These are phyloP conservation scores for Cryphonectria nitschkei DNA, from an alignment of 2,329 filamentous ascomycete genomes.

Conservation along the genomic window DNA sequence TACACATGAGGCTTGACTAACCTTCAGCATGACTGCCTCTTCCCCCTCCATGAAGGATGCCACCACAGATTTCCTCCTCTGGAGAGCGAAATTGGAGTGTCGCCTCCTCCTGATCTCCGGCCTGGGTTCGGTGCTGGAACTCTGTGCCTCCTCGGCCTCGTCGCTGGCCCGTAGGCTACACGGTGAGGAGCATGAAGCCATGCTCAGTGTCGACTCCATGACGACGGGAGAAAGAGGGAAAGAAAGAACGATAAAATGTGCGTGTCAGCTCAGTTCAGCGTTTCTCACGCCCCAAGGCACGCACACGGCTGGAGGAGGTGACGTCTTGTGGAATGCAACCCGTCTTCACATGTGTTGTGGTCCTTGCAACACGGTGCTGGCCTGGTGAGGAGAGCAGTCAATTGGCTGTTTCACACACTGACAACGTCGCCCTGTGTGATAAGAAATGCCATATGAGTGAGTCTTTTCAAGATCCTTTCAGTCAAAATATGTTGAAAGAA, in stretches of 20 bases:
- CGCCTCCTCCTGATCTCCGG: conserved; percentile 48
- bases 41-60: conserved; percentile 65
- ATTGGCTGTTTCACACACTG: not conserved
- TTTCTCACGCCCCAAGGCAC: not conserved
- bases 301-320: not conserved
- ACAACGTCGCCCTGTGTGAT: not conserved
- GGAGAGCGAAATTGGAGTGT: conserved; percentile 61
- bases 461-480: not conserved
- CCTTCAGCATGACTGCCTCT: conserved; percentile 63
- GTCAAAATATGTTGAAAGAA: not conserved
- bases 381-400: not conserved
- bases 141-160: conserved; percentile 29
- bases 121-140: conserved; percentile 36
- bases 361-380: not conserved
- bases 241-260: not conserved
- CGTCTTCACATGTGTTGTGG: not conserved
- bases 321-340: not conserved
- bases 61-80: conserved; percentile 60
- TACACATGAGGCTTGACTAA: conserved; percentile 34
- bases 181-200: conserved; percentile 23
- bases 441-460: not conserved
- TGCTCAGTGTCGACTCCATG: conserved; percentile 22
- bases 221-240: not conserved
- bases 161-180: conserved; percentile 35
- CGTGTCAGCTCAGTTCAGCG: too few relatives aligned